Base-by-base conservation (phyloP, 176 grass and related monocot genomes). In the Lolium multiflorum region DNA sequence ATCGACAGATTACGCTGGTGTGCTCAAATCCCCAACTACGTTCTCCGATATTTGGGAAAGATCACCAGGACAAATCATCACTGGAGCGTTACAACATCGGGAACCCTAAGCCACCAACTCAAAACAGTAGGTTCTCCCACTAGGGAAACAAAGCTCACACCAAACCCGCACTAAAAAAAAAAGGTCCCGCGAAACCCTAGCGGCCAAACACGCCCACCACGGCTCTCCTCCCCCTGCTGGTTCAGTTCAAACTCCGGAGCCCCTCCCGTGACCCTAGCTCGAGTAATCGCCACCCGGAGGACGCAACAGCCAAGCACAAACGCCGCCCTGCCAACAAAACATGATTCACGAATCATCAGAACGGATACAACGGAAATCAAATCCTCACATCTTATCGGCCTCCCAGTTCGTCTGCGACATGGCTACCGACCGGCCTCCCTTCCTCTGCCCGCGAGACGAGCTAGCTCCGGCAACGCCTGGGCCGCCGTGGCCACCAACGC, bases 371-470 rank as follows among this genome's bases (percentile, higher is more conserved):
- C 28, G 18, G 13, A 63, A 55, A 68, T 11, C 67, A 63, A 91
- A 76, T 88, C 66, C 92, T 93, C 70, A 93, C 92, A 93, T 93
- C 86, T 93, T 93, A 78, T 93, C 92, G 58, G 92, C 92, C 62
- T 93, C 92, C 92, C 92, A 93, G 86, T 93, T 93, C 10, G 89
- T 93, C 86, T 93, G 92, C 79, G 89, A 91, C 92, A 93, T 93
- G 92, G 83, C 81, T 51, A 58, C 80, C 46, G 25, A 9, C 57
- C 8, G 35, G 44, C 18, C 80, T 21, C 57, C 57, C 50, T 28
- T 41, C 8, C 62, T 15, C 41, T 22, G 22, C 46, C 46, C 20
- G 4, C 43, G 31, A 76, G 13, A 47, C 62, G 11, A 39, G 13
- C 10, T 72, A 37, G 62, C 51, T 47, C 79, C 12, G 13, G 6